Conservation (phyloP, 2,329 filamentous ascomycete genomes). For the Xylariaceae sp. region DNA sequence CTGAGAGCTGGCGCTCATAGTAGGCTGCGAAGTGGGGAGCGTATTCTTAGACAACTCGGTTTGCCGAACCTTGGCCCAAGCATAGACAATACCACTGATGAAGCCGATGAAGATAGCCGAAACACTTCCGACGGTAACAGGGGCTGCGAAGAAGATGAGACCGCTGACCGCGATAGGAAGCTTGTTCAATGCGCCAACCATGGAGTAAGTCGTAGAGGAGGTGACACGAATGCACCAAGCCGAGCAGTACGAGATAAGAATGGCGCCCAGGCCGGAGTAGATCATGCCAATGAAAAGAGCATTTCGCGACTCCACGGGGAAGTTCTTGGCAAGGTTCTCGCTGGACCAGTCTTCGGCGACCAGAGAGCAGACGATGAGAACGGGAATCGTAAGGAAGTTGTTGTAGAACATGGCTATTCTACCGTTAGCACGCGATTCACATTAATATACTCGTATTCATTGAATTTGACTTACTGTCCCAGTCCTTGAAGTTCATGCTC, state of each 20-base stretch:
- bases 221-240: conserved; percentile 98
- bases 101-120: conserved; percentile 90
- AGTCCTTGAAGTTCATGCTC: conserved; percentile 99
- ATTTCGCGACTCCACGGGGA: conserved; percentile 76
- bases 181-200: conserved; percentile 98
- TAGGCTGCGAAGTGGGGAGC: conserved; percentile 61
- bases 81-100: conserved; percentile 84
- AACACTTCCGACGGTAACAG: conserved; percentile 85
- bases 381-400: conserved; percentile 92
- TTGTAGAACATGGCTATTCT: conserved; percentile 96
- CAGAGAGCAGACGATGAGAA: conserved; percentile 76
- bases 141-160: conserved; percentile 90
- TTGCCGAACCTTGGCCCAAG: conserved; percentile 80
- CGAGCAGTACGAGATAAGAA: conserved; percentile 99
- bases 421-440: conserved; percentile 29
- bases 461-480: conserved; percentile 72
- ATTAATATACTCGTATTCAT: background rate
- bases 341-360: conserved; percentile 88
- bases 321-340: conserved; percentile 78
- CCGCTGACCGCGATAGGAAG: conserved; percentile 90
- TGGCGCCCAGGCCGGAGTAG: conserved; percentile 84
- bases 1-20: conserved; percentile 84
- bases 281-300: conserved; percentile 81
- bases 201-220: conserved; percentile 95
- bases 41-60: conserved; percentile 59